These are phyloP conservation scores for Penicillium cataractarum DNA, from an alignment of 495 filamentous ascomycete species.

Conservation along the genomic window DNA sequence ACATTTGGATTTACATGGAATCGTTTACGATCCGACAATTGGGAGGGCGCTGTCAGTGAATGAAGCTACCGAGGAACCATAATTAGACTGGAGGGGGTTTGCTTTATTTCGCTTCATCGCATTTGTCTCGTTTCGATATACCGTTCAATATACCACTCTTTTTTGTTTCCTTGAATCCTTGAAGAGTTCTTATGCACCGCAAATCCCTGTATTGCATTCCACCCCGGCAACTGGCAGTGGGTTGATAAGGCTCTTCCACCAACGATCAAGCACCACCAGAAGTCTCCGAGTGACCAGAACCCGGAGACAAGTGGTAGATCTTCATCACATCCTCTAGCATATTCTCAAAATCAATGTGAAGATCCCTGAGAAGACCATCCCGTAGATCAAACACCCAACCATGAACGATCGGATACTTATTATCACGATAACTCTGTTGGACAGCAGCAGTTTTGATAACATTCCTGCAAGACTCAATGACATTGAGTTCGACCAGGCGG, in stretches of 20 bases:
- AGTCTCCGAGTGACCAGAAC: slow-evolving; percentile 1
- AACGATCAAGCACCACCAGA: slow-evolving; percentile 1
- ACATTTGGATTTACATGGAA: slow-evolving; percentile 23
- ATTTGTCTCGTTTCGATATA: background rate
- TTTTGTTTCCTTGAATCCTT: background rate
- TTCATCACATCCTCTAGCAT: slow-evolving; percentile 37
- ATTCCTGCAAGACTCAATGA: slow-evolving; percentile 61
- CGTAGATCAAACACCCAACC: slow-evolving; percentile 68
- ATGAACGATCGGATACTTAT: slow-evolving; percentile 69
- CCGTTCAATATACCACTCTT: background rate
- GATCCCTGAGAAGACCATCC: slow-evolving; percentile 57
- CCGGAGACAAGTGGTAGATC: slow-evolving; percentile 31
- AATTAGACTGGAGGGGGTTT: background rate
- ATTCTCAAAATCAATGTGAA: slow-evolving; percentile 46
- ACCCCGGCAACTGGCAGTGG: background rate
- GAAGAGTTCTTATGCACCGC: background rate
- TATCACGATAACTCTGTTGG: slow-evolving; percentile 64
- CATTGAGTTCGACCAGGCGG: slow-evolving; percentile 68
- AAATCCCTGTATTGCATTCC: background rate
- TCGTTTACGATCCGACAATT: slow-evolving; percentile 26
- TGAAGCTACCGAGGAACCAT: slow-evolving; percentile 2
- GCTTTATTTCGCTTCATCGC: background rate
- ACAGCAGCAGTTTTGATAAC: slow-evolving; percentile 62
- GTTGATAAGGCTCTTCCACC: background rate
- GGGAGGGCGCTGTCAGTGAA: slow-evolving; percentile 12